Evolutionary conservation across 2,329 filamentous ascomycete species (phyloP).

Genomic region (Coleophoma cylindrospora): DNA sequence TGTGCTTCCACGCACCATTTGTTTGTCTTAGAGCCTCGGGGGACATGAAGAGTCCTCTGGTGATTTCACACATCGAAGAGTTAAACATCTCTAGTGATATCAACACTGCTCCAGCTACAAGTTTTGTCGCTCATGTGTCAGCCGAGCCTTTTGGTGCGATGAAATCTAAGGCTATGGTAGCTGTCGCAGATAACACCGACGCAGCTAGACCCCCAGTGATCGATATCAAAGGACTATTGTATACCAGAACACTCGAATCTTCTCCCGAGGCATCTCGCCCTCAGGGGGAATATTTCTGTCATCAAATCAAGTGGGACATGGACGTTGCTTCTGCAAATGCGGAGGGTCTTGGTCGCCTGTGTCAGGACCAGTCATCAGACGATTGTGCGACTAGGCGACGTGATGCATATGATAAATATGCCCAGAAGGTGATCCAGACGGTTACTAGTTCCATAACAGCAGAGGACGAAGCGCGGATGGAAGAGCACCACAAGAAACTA

Average conservation of each 20-base stretch:
- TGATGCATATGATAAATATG: no score
- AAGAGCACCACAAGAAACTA: not conserved
- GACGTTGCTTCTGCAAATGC: not conserved
- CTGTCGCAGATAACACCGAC: not conserved
- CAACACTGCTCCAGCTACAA: not conserved
- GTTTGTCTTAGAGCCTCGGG: constrained; percentile 18
- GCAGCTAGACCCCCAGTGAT: no score
- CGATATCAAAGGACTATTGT: no score
- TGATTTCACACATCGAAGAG: not conserved
- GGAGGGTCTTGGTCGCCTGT: not conserved
- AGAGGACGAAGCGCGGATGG: not conserved
- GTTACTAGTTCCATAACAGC: not conserved
- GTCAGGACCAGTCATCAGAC: not conserved
- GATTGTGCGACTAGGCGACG: no score
- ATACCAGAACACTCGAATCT: no score
- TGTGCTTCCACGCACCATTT: constrained; percentile 11
- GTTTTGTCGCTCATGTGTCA: not conserved
- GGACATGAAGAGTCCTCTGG: not conserved
- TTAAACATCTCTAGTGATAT: not conserved
- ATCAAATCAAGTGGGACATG: not conserved
- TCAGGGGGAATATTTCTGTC: not conserved
- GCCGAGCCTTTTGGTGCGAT: not conserved
- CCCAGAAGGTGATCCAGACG: no score
- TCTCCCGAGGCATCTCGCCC: no score
- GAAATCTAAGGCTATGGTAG: not conserved